These are phyloP conservation scores for Amphibolis antarctica DNA, from an alignment of 106 monocot species.

Conservation along the genomic window DNA sequence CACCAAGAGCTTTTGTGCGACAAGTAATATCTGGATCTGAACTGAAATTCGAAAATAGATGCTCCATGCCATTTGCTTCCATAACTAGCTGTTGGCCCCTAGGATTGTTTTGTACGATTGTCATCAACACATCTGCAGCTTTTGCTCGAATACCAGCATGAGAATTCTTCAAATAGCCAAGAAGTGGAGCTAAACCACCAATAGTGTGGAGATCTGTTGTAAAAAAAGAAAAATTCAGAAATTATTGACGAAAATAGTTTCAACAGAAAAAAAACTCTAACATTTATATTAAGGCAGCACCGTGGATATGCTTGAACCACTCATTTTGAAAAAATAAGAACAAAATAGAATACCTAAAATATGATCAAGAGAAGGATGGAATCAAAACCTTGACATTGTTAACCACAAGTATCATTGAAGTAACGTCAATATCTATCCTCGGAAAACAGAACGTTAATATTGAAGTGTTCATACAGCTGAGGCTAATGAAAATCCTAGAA, in stretches of 20 bases:
- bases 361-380: too few relatives aligned
- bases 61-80: conserved; percentile 80
- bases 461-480: too few relatives aligned
- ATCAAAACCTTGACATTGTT: too few relatives aligned
- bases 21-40: conserved; percentile 60
- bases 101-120: conserved; percentile 91
- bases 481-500: too few relatives aligned
- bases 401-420: too few relatives aligned
- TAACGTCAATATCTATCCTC: too few relatives aligned
- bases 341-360: too few relatives aligned
- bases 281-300: too few relatives aligned
- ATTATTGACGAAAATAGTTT: not conserved
- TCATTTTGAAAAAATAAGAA: too few relatives aligned
- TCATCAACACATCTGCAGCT: conserved; percentile 74
- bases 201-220: conserved; percentile 71
- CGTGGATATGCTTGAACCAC: too few relatives aligned
- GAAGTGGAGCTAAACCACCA: conserved; percentile 70
- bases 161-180: conserved; percentile 66
- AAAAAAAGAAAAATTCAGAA: not conserved
- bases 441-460: too few relatives aligned
- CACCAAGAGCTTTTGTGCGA: conserved; percentile 86
- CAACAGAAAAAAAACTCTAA: too few relatives aligned
- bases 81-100: conserved; percentile 74
- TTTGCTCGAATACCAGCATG: conserved; percentile 73
- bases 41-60: conserved; percentile 58